Percentiles rank a stretch among this genome's conserved stretches.
phyloP scores from a whole-genome alignment of 768 basidiomycete species.

The Albatrellus ellisii region DNA sequence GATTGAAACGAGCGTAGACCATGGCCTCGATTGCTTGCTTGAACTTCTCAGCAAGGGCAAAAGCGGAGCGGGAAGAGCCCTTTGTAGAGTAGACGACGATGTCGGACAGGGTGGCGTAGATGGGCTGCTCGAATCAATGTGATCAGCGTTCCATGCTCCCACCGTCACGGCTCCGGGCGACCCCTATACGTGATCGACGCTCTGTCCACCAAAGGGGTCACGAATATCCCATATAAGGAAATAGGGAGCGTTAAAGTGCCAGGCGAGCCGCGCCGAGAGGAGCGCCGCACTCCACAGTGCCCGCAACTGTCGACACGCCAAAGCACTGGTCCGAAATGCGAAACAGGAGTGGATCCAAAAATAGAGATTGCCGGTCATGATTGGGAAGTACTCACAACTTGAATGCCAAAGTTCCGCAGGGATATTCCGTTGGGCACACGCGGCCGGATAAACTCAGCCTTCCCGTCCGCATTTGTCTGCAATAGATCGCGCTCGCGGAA shows the following conservation, averaged over 20 bases:
- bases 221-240: no score
- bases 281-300: neutral
- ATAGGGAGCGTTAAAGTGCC: no score
- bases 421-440: constrained; percentile 74
- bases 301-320: neutral
- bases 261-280: no score
- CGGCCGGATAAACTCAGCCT: constrained; percentile 58
- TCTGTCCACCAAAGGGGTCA: no score
- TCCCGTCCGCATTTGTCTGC: constrained; percentile 20
- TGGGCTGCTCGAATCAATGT: constrained; percentile 33
- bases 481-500: constrained; percentile 25
- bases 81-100: constrained; percentile 77
- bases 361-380: no score
- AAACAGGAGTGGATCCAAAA: no score
- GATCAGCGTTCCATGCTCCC: no score
- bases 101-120: constrained; percentile 82
- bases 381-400: constrained; percentile 53
- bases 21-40: constrained; percentile 48
- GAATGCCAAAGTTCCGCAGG: constrained; percentile 80
- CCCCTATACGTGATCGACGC: no score
- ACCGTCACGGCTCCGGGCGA: no score
- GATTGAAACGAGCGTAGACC: constrained; percentile 26
- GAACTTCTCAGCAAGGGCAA: constrained; percentile 53
- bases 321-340: no score
- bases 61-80: constrained; percentile 39